These are phyloP conservation scores for Lyophyllum decastes DNA, from an alignment of 768 basidiomycete genomes.

Conservation along the genomic window DNA sequence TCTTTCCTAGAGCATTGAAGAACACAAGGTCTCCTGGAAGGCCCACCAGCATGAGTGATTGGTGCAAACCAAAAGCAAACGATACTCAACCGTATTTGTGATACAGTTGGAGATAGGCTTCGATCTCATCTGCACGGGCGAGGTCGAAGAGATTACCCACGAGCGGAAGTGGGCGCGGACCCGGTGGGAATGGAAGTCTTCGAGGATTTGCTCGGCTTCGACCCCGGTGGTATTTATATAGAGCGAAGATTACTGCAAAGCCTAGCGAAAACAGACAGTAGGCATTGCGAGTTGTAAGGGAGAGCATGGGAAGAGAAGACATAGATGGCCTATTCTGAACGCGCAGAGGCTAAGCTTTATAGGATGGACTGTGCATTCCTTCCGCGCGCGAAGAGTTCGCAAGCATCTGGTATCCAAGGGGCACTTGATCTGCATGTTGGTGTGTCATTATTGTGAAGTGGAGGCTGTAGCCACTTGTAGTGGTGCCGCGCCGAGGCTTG, in stretches of 20 bases:
- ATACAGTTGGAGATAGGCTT: conserved; percentile 41
- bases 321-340: neutral
- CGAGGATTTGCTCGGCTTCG: conserved; percentile 12
- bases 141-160: conserved; percentile 56
- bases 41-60: neutral
- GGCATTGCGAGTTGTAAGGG: conserved; percentile 2
- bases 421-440: neutral
- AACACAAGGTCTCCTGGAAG: conserved; percentile 54
- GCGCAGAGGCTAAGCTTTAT: conserved; percentile 1
- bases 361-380: neutral
- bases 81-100: conserved; percentile 38
- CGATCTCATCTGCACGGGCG: conserved; percentile 37
- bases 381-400: neutral
- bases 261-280: conserved; percentile 5
- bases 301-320: conserved; percentile 11
- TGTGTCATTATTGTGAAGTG: neutral
- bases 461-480: neutral
- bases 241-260: conserved; percentile 3
- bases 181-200: conserved; percentile 49
- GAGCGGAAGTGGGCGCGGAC: conserved; percentile 52
- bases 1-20: conserved; percentile 49
- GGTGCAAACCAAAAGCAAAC: neutral
- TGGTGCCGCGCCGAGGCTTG: neutral
- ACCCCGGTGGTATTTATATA: conserved; percentile 10
- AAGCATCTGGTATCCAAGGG: conserved; percentile 5